Base-by-base conservation (phyloP, 1,139 yeast species). In the Magnusiomyces clavatus region DNA sequence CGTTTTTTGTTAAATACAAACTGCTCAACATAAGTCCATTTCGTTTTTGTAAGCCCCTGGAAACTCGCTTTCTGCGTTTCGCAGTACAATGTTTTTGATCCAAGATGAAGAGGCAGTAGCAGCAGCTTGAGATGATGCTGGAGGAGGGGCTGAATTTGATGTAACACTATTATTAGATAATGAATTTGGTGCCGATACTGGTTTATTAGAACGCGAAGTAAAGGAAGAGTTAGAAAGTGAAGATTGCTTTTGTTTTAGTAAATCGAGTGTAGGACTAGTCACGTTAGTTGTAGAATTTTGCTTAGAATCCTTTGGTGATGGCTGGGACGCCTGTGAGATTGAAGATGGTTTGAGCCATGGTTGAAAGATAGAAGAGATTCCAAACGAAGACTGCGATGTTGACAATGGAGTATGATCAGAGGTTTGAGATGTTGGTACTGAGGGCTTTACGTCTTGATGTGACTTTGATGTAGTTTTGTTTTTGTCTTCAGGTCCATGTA, bases 321-420 rank as follows among this genome's bases (percentile, higher is more conserved):
- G 40, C 16, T 49, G 50, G 31, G 52, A 39, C 17, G 47, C 37
- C 1, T 49, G 39, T 6, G 44, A 16, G 29, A 20, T 17, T 4
- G 20, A 17, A 2, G 42, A 12, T 38, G 51, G 44, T 19, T 53
- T 48, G 35, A 51, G 41, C 56, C 56, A 53, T 11, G 56, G 56
- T 42, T 51, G 54, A 43, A 53, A 50, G 6, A 53, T 35, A 2
- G 54, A 24, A 3, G 51, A 43, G 12, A 53, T 42, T 4, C 56
- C 52, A 35, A 38, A 53, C 13, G 50, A 19, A 4, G 52, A 17
- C 2, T n/a, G n/a, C 6, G 48, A n/a, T 24, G 31, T 5, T 24
- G 31, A 24, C 8, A 24, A 24, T 24, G 31, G 31, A 5, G 31
- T 5, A 24, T 4, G 31, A 24, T 24, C 31, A 24, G 31, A 24